Base-by-base conservation (phyloP, 1,284 basidiomycete genomes). In the Microbotryum scabiosae region DNA sequence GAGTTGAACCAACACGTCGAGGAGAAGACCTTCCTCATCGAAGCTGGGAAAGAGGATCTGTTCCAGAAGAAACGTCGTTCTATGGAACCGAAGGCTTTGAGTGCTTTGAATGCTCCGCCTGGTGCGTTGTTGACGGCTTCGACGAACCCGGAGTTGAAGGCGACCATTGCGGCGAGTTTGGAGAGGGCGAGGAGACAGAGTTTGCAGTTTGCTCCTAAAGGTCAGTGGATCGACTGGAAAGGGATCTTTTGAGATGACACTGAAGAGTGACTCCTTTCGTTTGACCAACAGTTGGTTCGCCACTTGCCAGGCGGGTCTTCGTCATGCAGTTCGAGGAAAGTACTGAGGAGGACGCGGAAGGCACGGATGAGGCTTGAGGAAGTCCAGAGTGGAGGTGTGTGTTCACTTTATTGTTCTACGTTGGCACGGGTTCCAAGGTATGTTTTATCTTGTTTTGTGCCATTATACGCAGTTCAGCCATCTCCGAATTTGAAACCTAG, bases 11-110 rank as follows among this genome's bases (percentile, higher is more conserved):
- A 76, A 47, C 80, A 76, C 49, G 81, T 87, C 2, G 84, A 85
- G 9, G 90, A 93, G 72, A 75, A 76, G 3, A 79, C 77, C 41
- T 90, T 84, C 73, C 71, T 81, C 25, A 81, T 94, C 54, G 82
- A 90, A 68, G 76, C 90, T 2, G 83, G 83, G 26, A 77, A 80
- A 49, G 79, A 84, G 59, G 85, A 85, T 8, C 32, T 50, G 46
- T 46, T 50, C n/a, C 56, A 61, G 21, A 55, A 62, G 23, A 51
- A 58, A 5, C 61, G 64, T 30, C 52, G 54, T n/a, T 62, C 60
- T 30, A 68, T 68, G 66, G 66, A 68, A 51, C 66, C 66, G 10
- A 66, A 62, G 51, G 66, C 66, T 12, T 43, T 68, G 21, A 63
- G 59, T 3, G 54, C 62, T 1, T 54, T 66, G 41, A 60, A 57